A percentile compares a stretch with the other conserved stretches of the same genome.
phyloP scores from a whole-genome alignment of 129 eudicot species.

The Flaveria robusta region DNA sequence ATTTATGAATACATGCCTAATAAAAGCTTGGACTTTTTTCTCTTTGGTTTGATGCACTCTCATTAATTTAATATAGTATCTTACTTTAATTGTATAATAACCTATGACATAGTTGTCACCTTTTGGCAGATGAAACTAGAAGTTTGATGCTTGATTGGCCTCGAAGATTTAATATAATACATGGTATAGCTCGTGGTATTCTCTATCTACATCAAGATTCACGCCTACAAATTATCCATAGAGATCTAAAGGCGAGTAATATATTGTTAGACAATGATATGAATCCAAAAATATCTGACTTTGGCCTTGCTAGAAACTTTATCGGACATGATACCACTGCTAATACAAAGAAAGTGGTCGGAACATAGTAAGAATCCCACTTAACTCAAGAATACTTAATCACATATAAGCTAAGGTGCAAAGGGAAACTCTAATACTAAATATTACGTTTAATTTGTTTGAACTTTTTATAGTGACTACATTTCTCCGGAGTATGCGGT shows the following conservation, averaged over 20 bases:
- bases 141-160: constrained; percentile 36
- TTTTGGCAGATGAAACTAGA: constrained; percentile 23
- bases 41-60: too few relatives aligned
- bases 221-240: constrained; percentile 42
- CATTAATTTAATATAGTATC: not conserved
- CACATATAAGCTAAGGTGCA: too few relatives aligned
- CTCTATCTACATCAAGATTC: constrained; percentile 58
- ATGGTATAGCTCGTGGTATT: constrained; percentile 48
- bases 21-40: not conserved
- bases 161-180: constrained; percentile 34
- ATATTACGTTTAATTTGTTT: not conserved
- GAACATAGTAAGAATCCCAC: not conserved
- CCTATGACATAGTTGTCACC: too few relatives aligned
- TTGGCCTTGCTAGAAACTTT: constrained; percentile 44
- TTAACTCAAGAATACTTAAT: not conserved
- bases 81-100: not conserved
- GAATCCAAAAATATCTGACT: constrained; percentile 58
- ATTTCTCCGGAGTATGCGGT: not conserved
- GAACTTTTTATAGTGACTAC: not conserved
- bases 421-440: not conserved
- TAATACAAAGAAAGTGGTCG: not conserved
- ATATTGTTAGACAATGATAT: constrained; percentile 39
- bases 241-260: constrained; percentile 47
- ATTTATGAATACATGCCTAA: constrained; percentile 10
- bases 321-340: constrained; percentile 12